These are phyloP conservation scores for Senna tora DNA, from an alignment of 306 rosid species.

Conservation along the genomic window DNA sequence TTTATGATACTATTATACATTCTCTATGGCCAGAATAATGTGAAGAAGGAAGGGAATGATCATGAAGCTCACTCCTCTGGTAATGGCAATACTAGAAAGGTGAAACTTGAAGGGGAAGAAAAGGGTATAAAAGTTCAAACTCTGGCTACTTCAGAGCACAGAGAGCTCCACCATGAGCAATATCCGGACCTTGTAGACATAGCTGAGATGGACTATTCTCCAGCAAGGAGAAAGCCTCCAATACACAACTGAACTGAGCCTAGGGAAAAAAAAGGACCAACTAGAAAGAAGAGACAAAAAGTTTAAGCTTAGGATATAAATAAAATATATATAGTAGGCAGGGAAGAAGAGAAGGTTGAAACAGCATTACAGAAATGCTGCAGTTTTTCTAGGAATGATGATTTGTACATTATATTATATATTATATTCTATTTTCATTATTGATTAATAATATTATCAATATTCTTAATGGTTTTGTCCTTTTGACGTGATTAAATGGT, in stretches of 20 bases:
- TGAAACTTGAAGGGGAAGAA: slow-evolving; percentile 34
- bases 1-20: slow-evolving; percentile 28
- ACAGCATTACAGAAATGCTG: slow-evolving; percentile 79
- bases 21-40: slow-evolving; percentile 49
- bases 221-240: slow-evolving; percentile 82
- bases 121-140: slow-evolving; percentile 39
- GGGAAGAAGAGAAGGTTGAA: slow-evolving; percentile 29
- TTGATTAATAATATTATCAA: slow-evolving; percentile 22
- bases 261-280: neutral
- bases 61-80: slow-evolving; percentile 25
- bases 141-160: slow-evolving; percentile 34
- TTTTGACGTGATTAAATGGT: slow-evolving; percentile 40
- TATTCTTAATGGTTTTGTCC: slow-evolving; percentile 25
- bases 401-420: slow-evolving; percentile 57
- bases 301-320: slow-evolving; percentile 30
- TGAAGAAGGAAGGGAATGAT: slow-evolving; percentile 43
- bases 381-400: slow-evolving; percentile 61
- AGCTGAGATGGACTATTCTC: slow-evolving; percentile 90
- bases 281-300: slow-evolving; percentile 25
- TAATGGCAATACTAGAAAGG: slow-evolving; percentile 35
- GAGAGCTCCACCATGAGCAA: slow-evolving; percentile 35
- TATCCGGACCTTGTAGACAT: slow-evolving; percentile 58
- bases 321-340: slow-evolving; percentile 25
- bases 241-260: slow-evolving; percentile 79
- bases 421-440: slow-evolving; percentile 40